A percentile compares a stretch with the other conserved stretches of the same genome.
Evolutionary conservation across 2,329 filamentous ascomycete genomes (phyloP).

Genomic region (Pestalotiopsis sp.): DNA sequence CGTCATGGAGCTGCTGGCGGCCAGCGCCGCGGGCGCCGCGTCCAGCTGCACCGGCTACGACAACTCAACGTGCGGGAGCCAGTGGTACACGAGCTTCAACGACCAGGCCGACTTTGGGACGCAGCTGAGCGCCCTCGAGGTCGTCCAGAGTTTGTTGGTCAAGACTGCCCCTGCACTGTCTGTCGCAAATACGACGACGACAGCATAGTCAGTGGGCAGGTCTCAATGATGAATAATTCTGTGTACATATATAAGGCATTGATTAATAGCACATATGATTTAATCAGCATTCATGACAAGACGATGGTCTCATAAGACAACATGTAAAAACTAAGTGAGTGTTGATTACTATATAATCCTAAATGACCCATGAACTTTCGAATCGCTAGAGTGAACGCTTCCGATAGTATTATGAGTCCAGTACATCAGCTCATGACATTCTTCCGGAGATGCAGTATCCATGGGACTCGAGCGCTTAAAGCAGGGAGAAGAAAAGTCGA

Average conservation of each 20-base stretch:
- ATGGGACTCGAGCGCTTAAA: not conserved
- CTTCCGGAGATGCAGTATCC: not conserved
- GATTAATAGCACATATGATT: not conserved
- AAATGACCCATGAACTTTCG: not conserved
- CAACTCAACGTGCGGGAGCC: constrained; percentile 33
- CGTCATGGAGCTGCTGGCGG: constrained; percentile 31
- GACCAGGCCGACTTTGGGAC: constrained; percentile 36
- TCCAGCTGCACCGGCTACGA: constrained; percentile 30
- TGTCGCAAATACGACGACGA: constrained; percentile 6
- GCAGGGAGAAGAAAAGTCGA: not conserved
- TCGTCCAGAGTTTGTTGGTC: constrained; percentile 31
- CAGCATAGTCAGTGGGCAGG: not conserved
- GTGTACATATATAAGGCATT: not conserved
- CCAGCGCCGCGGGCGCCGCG: constrained; percentile 35
- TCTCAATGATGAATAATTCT: not conserved
- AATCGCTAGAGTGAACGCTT: not conserved
- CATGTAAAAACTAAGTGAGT: not conserved
- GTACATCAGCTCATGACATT: not conserved
- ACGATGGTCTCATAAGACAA: not conserved
- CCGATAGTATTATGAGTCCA: not conserved
- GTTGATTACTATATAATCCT: not conserved
- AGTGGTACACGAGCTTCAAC: constrained; percentile 35
- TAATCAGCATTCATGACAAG: not conserved
- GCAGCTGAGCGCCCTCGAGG: constrained; percentile 36
- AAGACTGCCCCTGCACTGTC: constrained; percentile 20